A percentile compares a stretch with the other conserved stretches of the same genome.
Evolutionary conservation across 768 basidiomycete genomes (phyloP).

Genomic region (Albatrellus ellisii): DNA sequence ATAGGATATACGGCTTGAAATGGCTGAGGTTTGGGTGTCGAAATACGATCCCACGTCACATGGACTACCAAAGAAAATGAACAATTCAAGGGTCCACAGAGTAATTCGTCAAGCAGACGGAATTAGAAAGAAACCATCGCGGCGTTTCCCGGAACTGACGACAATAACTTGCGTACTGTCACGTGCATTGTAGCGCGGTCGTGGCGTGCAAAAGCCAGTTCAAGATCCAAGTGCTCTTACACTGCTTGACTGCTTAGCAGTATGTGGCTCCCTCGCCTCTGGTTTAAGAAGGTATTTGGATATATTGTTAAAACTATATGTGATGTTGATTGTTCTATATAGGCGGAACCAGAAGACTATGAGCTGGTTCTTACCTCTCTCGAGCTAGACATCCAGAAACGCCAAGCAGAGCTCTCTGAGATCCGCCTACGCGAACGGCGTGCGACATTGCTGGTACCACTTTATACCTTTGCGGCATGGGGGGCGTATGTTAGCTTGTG

Average conservation of each 20-base stretch:
- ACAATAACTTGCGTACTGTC: neutral
- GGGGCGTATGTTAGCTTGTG: conserved; percentile 57
- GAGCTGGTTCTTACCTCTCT: conserved; percentile 59
- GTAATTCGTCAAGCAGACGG: no score
- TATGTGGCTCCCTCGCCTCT: conserved; percentile 13
- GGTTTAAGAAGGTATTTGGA: conserved; percentile 15
- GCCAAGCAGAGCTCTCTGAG: conserved; percentile 63
- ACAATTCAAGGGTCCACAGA: no score
- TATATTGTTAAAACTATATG: neutral
- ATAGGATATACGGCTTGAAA: no score
- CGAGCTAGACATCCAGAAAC: conserved; percentile 55
- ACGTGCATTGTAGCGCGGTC: no score
- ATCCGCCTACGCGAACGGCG: conserved; percentile 79
- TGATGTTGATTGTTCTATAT: neutral
- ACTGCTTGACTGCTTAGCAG: neutral
- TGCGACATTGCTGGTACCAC: conserved; percentile 59
- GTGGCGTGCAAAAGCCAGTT: no score
- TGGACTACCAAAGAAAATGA: no score
- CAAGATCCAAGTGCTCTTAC: conserved; percentile 1
- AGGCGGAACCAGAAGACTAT: conserved; percentile 60
- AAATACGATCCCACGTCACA: no score
- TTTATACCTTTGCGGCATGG: conserved; percentile 71
- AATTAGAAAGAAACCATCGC: no score
- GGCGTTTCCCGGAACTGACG: no score
- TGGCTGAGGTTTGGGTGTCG: no score